Base-by-base conservation (phyloP, 768 basidiomycete genomes). In the Calocera viscosa region DNA sequence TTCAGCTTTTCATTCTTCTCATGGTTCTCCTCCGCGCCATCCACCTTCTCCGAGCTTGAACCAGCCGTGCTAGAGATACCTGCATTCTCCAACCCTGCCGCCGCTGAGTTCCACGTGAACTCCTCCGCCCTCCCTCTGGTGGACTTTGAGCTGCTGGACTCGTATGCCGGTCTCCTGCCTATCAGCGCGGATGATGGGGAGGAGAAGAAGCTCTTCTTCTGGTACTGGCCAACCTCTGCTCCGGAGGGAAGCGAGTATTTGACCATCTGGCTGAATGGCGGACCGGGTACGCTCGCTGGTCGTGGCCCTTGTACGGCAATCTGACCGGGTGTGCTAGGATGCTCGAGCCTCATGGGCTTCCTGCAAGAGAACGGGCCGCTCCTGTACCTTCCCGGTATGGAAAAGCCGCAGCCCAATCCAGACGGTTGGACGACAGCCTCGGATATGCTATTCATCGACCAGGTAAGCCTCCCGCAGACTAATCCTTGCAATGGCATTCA, bases 171-270 rank as follows among this genome's bases (percentile, higher is more conserved):
- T 2, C 53, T 60, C 53, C 30, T 60, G 30, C 53, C 53, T 60
- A 60, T 60, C 24, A 60, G 14, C 53, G 26, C 24, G 30, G 53
- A 60, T 3, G 53, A 60, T 11, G 53, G 53, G 7, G 53, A 60
- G 30, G 53, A 26, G 19, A 60, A 26, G 66, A 66, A 66, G 53
- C 66, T 66, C 1, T 66, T 66, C 49, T 66, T 66, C 49, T 66
- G 66, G 66, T 66, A 66, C 49, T 66, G 66, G 66, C 66, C 66
- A 33, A 38, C 49, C 10, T 53, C 49, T 39, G 53, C 66, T 11
- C 66, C n/a, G 1, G 47, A 38, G 16, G 66, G 66, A 8, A 49
- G 43, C 47, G n/a, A 66, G 30, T n/a, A 43, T 12, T 32, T 66
- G 8, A 66, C 65, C 14, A 66, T 66, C 28, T 66, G 65, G 65